phyloP scores from a whole-genome alignment of 805 yeast genomes.

The Ascoidea asiatica region DNA sequence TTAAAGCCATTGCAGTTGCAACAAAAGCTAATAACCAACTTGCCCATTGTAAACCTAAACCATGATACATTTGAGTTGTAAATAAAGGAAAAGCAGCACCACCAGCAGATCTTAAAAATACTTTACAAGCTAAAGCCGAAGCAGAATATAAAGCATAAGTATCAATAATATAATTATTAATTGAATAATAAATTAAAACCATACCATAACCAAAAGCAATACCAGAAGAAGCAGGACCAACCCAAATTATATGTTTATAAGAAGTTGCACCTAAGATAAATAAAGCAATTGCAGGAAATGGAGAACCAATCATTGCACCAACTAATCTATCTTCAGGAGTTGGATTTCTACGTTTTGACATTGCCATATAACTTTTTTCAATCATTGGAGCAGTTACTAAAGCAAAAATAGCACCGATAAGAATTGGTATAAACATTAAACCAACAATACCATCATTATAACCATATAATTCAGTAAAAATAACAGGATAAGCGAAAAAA shows the following conservation, averaged over 20 bases:
- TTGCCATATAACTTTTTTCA: constrained; percentile 44
- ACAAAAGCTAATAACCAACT: constrained; percentile 67
- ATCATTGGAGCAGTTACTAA: constrained; percentile 60
- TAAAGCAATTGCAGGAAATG: constrained; percentile 68
- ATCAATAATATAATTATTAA: constrained; percentile 79
- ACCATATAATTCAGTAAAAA: constrained; percentile 64
- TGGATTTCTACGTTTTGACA: constrained; percentile 42
- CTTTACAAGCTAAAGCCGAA: constrained; percentile 70
- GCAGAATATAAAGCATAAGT: constrained; percentile 77
- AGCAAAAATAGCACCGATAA: constrained; percentile 75
- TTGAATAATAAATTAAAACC: constrained; percentile 62
- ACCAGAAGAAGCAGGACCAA: constrained; percentile 70
- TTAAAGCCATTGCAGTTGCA: constrained; percentile 59
- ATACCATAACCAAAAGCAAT: constrained; percentile 69
- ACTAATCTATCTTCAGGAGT: constrained; percentile 69
- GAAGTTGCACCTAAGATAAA: constrained; percentile 77
- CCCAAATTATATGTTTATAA: constrained; percentile 59
- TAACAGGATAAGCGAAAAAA: constrained; percentile 91
- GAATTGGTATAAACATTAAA: constrained; percentile 78
- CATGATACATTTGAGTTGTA: constrained; percentile 69
- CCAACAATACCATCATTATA: constrained; percentile 72
- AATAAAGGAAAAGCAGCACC: constrained; percentile 82
- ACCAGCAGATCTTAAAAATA: constrained; percentile 67
- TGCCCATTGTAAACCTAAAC: constrained; percentile 70
- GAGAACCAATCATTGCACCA: constrained; percentile 76